These are phyloP conservation scores for Colletotrichum tamarilloi DNA, from an alignment of 2,329 filamentous ascomycete species.

Conservation along the genomic window DNA sequence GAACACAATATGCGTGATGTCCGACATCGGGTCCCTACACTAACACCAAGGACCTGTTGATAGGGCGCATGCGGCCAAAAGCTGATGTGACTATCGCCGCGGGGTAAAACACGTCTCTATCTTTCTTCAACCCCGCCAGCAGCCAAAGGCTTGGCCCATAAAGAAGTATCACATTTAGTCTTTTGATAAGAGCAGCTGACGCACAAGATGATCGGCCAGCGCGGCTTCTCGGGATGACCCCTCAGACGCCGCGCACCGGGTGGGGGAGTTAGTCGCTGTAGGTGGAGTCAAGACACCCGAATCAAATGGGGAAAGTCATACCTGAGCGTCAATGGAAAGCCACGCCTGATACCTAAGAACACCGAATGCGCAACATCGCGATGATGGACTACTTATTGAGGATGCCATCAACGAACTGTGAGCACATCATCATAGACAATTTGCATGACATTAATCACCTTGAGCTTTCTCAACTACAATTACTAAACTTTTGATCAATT, in stretches of 20 bases:
- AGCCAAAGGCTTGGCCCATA: neutral
- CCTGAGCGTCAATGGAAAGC: neutral
- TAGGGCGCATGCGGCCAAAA: neutral
- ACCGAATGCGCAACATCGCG: neutral
- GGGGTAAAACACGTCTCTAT: neutral
- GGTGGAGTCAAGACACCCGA: neutral
- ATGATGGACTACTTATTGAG: neutral
- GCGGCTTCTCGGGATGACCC: neutral
- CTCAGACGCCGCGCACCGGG: neutral
- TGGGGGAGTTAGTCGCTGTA: neutral
- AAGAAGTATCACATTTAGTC: neutral
- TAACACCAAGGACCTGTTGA: too few species aligned
- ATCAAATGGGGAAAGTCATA: neutral
- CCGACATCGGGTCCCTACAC: neutral
- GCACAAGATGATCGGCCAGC: neutral
- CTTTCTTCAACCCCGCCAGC: neutral
- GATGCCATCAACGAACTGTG: neutral
- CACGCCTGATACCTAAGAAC: neutral
- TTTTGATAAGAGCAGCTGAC: neutral
- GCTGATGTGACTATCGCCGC: neutral
- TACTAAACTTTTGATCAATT: neutral
- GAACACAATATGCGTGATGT: too few species aligned
- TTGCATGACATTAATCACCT: neutral
- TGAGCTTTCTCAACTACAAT: neutral
- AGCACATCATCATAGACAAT: neutral